Evolutionary conservation across 164 flowering plant species (phyloP).

Genomic region (Vitis labrusca): DNA sequence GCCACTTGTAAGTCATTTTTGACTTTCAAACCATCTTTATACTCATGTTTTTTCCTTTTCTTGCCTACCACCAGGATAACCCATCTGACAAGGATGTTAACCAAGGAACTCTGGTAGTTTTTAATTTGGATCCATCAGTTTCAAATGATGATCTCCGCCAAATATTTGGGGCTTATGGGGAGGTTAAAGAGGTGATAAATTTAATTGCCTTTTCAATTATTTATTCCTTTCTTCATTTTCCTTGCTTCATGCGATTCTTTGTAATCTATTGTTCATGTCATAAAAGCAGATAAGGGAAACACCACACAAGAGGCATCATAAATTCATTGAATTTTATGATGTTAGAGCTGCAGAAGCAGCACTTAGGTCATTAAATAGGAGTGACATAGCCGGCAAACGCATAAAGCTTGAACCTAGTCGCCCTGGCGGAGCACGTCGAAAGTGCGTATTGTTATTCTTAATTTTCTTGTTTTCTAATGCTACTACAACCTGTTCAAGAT

Average conservation of each 20-base stretch:
- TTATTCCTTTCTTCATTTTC: neutral
- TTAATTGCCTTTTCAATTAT: neutral
- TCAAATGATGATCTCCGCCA: slow-evolving; percentile 87
- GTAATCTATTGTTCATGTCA: slow-evolving; percentile 14
- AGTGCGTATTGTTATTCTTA: slow-evolving; percentile 38
- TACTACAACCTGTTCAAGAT: neutral
- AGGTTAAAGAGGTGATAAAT: slow-evolving; percentile 81
- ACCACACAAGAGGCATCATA: slow-evolving; percentile 94
- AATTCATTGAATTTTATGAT: slow-evolving; percentile 94
- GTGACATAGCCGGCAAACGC: slow-evolving; percentile 97
- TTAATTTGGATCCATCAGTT: slow-evolving; percentile 92
- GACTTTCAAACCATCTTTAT: neutral
- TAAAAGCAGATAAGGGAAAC: slow-evolving; percentile 90
- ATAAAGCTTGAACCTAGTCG: slow-evolving; percentile 97
- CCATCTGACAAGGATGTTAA: slow-evolving; percentile 97
- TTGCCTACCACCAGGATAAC: slow-evolving; percentile 61
- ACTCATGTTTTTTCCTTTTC: slow-evolving; percentile 2
- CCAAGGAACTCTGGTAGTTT: slow-evolving; percentile 94
- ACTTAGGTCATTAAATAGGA: slow-evolving; percentile 79
- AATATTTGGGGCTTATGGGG: slow-evolving; percentile 92
- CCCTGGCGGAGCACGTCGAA: slow-evolving; percentile 98
- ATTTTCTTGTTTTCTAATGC: neutral
- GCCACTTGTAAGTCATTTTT: neutral
- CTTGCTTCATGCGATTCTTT: neutral
- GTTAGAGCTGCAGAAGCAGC: slow-evolving; percentile 98